Evolutionary conservation across 2,329 filamentous ascomycete genomes (phyloP).

Genomic region (Aspergillus tamarii): DNA sequence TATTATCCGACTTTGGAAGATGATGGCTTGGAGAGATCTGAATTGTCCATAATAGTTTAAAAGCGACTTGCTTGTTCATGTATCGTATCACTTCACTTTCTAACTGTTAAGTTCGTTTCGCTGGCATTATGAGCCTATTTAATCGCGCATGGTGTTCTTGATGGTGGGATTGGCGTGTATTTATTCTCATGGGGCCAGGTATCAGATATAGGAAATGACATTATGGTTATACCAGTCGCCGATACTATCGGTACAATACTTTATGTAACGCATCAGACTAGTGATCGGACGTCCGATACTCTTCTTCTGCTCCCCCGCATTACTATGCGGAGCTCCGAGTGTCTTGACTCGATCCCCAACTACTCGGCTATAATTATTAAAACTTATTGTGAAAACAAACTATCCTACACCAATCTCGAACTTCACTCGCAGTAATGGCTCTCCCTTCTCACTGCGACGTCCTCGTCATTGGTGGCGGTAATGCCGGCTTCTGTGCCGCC

Average conservation of each 20-base stretch:
- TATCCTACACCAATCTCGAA: neutral
- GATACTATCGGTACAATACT: neutral
- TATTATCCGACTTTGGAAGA: slow-evolving; percentile 90
- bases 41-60: slow-evolving; percentile 80
- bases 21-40: slow-evolving; percentile 75
- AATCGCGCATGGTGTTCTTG: slow-evolving; percentile 18
- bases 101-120: slow-evolving; percentile 2
- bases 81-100: slow-evolving; percentile 7
- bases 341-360: neutral
- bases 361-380: neutral
- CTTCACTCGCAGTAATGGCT: slow-evolving; percentile 5
- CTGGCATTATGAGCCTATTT: slow-evolving; percentile 15
- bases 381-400: neutral
- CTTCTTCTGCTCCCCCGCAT: neutral
- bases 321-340: neutral
- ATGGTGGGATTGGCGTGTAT: slow-evolving; percentile 18
- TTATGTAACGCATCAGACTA: neutral
- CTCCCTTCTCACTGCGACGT: slow-evolving; percentile 29
- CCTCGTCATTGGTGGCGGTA: slow-evolving; percentile 65
- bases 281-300: neutral
- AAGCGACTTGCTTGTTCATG: slow-evolving; percentile 30
- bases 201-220: slow-evolving; percentile 16
- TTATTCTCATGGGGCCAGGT: slow-evolving; percentile 4
- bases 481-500: slow-evolving; percentile 66
- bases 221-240: slow-evolving; percentile 4